Percentiles rank a stretch among this genome's conserved stretches.
Evolutionary conservation across 1,284 basidiomycete species (phyloP).

Genomic region (Pseudozyma hubeiensis): DNA sequence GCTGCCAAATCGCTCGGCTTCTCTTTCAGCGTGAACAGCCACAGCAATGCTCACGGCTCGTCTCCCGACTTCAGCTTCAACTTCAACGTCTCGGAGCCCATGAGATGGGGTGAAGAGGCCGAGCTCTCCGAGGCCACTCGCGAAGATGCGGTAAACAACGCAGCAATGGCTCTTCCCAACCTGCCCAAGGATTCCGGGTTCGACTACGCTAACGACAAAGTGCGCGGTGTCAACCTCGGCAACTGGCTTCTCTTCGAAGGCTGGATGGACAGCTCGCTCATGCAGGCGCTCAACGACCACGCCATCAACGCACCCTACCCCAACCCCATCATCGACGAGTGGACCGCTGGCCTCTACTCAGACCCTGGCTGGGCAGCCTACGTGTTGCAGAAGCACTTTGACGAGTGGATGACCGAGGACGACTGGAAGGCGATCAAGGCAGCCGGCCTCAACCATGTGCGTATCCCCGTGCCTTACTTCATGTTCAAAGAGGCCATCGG

Average conservation of each 20-base stretch:
- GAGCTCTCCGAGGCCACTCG: constrained; percentile 31
- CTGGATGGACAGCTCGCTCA: constrained; percentile 71
- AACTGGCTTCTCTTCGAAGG: constrained; percentile 66
- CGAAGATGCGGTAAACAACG: constrained; percentile 23
- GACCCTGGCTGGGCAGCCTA: constrained; percentile 60
- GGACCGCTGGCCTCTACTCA: constrained; percentile 79
- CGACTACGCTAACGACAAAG: constrained; percentile 50
- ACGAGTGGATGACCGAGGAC: constrained; percentile 82
- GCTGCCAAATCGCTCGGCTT: constrained; percentile 48
- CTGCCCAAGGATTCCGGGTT: constrained; percentile 54
- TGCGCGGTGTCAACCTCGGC: constrained; percentile 65
- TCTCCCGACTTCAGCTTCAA: constrained; percentile 45
- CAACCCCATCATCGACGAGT: constrained; percentile 77
- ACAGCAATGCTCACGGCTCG: constrained; percentile 9
- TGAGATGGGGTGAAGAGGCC: constrained; percentile 47
- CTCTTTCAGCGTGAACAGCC: constrained; percentile 36
- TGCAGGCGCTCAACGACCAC: constrained; percentile 56
- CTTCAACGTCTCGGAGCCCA: constrained; percentile 43
- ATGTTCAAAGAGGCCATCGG: constrained; percentile 85
- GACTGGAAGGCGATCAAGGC: constrained; percentile 77
- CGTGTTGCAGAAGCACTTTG: constrained; percentile 75
- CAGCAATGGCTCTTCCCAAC: constrained; percentile 27
- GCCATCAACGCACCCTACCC: constrained; percentile 56
- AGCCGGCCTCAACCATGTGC: constrained; percentile 75
- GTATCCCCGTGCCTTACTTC: constrained; percentile 84